phyloP scores from a whole-genome alignment of 2,329 filamentous ascomycete species.

The Aspergillus transmontanensis region DNA sequence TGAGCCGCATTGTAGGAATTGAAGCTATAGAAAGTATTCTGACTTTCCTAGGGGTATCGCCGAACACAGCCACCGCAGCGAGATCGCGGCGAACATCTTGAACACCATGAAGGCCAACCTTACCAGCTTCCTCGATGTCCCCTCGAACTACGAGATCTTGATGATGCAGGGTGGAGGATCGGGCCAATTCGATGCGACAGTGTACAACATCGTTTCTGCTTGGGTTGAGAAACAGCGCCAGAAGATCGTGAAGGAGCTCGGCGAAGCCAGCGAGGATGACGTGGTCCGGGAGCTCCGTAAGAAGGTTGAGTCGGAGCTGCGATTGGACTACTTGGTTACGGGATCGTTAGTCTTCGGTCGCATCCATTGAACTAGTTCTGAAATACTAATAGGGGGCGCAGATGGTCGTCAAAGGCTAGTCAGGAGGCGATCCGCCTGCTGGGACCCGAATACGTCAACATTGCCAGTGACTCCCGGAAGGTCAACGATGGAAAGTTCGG shows the following conservation, averaged over 20 bases:
- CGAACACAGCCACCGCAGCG: slow-evolving; percentile 87
- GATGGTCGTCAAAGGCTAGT: slow-evolving; percentile 84
- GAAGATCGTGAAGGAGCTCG: slow-evolving; percentile 50
- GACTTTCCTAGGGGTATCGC: slow-evolving; percentile 62
- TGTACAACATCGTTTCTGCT: slow-evolving; percentile 80
- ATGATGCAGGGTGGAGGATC: slow-evolving; percentile 72
- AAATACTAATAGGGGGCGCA: slow-evolving; percentile 10
- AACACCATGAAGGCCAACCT: slow-evolving; percentile 76
- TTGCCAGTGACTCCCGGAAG: slow-evolving; percentile 68
- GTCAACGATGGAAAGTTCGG: slow-evolving; percentile 81
- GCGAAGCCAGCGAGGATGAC: slow-evolving; percentile 56
- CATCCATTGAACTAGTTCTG: not conserved
- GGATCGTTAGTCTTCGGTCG: slow-evolving; percentile 54
- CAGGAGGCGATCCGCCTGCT: slow-evolving; percentile 79
- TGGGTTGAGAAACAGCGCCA: slow-evolving; percentile 73
- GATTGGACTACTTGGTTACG: slow-evolving; percentile 87
- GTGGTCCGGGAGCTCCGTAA: slow-evolving; percentile 63
- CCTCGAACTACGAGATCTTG: slow-evolving; percentile 81
- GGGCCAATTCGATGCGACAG: slow-evolving; percentile 79
- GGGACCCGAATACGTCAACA: slow-evolving; percentile 74
- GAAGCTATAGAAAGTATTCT: not conserved
- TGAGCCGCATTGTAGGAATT: not conserved
- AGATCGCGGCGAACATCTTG: slow-evolving; percentile 76
- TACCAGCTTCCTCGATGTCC: slow-evolving; percentile 74
- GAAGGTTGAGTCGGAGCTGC: slow-evolving; percentile 69